phyloP scores from a whole-genome alignment of 768 basidiomycete species.

The Ramaria sp. region DNA sequence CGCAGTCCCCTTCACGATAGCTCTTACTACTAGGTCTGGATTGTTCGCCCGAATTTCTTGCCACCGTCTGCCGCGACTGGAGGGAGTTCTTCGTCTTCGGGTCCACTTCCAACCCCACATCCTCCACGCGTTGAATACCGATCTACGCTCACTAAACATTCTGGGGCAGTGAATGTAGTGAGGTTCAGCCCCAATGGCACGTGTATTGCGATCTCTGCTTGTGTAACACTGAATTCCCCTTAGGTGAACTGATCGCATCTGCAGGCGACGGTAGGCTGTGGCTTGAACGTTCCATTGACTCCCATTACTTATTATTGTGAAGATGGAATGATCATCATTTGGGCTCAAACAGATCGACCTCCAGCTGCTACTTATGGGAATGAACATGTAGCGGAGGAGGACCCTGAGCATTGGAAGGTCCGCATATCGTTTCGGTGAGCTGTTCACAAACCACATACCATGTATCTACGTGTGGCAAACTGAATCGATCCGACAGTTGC shows the following conservation, averaged over 20 bases:
- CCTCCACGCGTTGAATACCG: constrained; percentile 93
- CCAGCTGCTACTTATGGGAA: constrained; percentile 71
- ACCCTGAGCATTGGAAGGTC: constrained; percentile 65
- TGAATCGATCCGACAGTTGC: constrained; percentile 38
- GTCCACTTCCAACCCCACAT: constrained; percentile 29
- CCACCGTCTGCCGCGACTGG: constrained; percentile 42
- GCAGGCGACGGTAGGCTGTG: constrained; percentile 82
- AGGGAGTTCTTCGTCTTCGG: constrained; percentile 19
- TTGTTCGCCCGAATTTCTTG: constrained; percentile 85
- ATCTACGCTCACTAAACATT: constrained; percentile 86
- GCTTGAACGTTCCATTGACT: neutral
- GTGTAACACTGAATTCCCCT: constrained; percentile 5
- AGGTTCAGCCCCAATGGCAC: constrained; percentile 90
- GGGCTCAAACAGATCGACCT: constrained; percentile 74
- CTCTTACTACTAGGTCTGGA: constrained; percentile 60
- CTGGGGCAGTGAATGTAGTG: constrained; percentile 92
- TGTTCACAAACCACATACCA: neutral
- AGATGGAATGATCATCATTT: constrained; percentile 98
- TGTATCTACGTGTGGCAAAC: neutral
- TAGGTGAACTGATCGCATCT: constrained; percentile 87
- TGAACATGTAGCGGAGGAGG: constrained; percentile 39
- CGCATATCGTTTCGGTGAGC: constrained; percentile 71
- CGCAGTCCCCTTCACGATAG: neutral
- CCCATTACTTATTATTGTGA: constrained; percentile 9
- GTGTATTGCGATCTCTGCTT: constrained; percentile 16